Evolutionary conservation across 768 basidiomycete genomes (phyloP).

Genomic region (Pleurotus giganteus): DNA sequence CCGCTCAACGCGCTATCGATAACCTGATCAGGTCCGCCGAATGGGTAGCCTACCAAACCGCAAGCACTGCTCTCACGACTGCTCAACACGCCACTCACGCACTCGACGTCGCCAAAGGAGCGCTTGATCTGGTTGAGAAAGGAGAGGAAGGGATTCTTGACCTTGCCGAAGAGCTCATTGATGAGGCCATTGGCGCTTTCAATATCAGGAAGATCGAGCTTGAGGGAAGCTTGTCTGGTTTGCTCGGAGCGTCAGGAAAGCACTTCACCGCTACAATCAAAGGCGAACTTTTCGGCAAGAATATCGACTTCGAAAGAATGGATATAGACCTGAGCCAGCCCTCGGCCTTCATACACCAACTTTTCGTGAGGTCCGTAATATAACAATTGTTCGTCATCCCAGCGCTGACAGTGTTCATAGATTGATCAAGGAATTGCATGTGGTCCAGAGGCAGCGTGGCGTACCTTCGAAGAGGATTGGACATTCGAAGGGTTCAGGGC

Average conservation of each 20-base stretch:
- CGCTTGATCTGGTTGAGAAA: constrained; percentile 4
- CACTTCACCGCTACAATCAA: background rate
- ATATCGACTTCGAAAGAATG: background rate
- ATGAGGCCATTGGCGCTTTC: background rate
- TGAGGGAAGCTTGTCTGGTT: background rate
- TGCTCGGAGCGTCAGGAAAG: background rate
- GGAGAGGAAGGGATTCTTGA: background rate
- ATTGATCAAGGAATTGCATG: background rate
- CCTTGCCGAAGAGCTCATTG: background rate
- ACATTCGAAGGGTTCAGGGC: too few relatives aligned
- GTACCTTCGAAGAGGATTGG: too few relatives aligned
- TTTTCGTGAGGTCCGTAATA: background rate
- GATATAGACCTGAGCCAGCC: background rate
- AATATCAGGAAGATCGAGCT: constrained; percentile 1
- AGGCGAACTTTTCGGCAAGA: background rate
- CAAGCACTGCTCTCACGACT: constrained; percentile 1
- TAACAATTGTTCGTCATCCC: background rate
- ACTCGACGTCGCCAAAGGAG: constrained; percentile 4
- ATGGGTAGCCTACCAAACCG: constrained; percentile 12
- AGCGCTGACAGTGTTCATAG: background rate
- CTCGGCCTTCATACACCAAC: background rate
- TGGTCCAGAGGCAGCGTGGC: too few relatives aligned
- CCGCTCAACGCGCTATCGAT: background rate
- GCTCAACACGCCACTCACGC: constrained; percentile 9
- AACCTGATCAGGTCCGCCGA: constrained; percentile 1